Base-by-base conservation (phyloP, 495 filamentous ascomycete genomes). In the Friedmanniomyces endolithicus region DNA sequence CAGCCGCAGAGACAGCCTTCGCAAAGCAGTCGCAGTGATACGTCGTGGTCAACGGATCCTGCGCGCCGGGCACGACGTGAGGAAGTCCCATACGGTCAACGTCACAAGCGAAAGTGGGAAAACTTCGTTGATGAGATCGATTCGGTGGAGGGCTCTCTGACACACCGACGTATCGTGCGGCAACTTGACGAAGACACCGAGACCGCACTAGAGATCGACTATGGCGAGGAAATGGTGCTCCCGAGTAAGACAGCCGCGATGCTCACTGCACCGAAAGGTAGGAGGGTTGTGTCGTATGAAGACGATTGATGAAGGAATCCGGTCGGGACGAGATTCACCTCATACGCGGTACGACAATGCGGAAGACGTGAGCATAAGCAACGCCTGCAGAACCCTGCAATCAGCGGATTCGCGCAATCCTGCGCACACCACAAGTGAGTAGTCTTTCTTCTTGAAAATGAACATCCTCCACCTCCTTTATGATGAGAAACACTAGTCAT, bases 61-160 rank as follows among this genome's bases (percentile, higher is more conserved):
- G 14, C 22, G 20, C 71, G 67, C 55, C 70, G 70, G 49, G 65
- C 58, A 72, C 14, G 67, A 56, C 50, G 68, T 64, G 34, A 63
- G 33, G 60, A 62, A 54, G 46, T 54, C 52, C 55, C 56, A 55
- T 64, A 62, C 54, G 65, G 63, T 17, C 60, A 64, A 29, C 59
- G 65, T 40, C 35, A 67, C 44, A 75, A 79, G 60, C 72, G 73
- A 2, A 78, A 79, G 58, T 63, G 80, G 62, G 72, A 78, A 49
- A 76, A 79, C 67, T 70, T 75, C 39, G 80, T 78, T 16, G 80
- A 78, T 1, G 45, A 37, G 6, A 46, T 44, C 11, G 59, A 62
- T 41, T 55, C 59, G 74, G 76, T 80, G 57, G 68, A 75, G 33
- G 75, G 79, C 6, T 58, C 55, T 12, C 54, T 61, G 58, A 70